A percentile compares a stretch with the other conserved stretches of the same genome.
phyloP scores from a whole-genome alignment of 441 rosid species.

The Theobroma grandiflorum region DNA sequence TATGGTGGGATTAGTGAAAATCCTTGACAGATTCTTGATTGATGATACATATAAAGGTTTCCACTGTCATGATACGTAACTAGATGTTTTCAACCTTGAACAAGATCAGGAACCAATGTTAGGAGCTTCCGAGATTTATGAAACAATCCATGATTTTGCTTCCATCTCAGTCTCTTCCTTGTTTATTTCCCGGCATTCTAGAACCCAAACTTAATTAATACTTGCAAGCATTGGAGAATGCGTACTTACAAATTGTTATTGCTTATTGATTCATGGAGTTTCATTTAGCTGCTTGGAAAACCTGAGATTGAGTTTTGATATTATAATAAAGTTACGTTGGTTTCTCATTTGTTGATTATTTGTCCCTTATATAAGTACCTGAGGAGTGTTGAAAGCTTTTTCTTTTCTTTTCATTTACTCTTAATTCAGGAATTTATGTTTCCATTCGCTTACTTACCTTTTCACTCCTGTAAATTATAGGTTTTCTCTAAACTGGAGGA shows the following conservation, averaged over 20 bases:
- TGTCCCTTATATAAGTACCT: not conserved
- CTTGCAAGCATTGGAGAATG: not conserved
- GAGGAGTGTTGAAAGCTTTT: not conserved
- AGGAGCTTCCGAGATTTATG: not conserved
- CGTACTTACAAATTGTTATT: not conserved
- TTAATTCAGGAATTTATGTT: not conserved
- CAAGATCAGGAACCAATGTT: not conserved
- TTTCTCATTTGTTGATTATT: not conserved
- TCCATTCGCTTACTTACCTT: not conserved
- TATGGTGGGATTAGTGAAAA: not conserved
- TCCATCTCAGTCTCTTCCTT: not conserved
- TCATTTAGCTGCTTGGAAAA: not conserved
- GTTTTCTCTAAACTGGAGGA: constrained; percentile 91
- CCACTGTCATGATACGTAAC: not conserved
- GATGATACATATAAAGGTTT: not conserved
- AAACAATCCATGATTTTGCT: not conserved
- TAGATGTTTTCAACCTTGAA: not conserved
- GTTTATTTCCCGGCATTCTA: not conserved
- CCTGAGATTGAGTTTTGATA: not conserved
- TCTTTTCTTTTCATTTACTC: not conserved
- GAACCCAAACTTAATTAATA: too few relatives aligned
- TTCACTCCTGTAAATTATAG: constrained; percentile 40
- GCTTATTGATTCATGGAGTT: not conserved
- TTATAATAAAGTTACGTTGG: not conserved
- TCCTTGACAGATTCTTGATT: not conserved